Percentiles rank a stretch among this genome's conserved stretches.
Conservation (phyloP, 2,329 filamentous ascomycete species). For the Drechslerella stenobrocha region DNA sequence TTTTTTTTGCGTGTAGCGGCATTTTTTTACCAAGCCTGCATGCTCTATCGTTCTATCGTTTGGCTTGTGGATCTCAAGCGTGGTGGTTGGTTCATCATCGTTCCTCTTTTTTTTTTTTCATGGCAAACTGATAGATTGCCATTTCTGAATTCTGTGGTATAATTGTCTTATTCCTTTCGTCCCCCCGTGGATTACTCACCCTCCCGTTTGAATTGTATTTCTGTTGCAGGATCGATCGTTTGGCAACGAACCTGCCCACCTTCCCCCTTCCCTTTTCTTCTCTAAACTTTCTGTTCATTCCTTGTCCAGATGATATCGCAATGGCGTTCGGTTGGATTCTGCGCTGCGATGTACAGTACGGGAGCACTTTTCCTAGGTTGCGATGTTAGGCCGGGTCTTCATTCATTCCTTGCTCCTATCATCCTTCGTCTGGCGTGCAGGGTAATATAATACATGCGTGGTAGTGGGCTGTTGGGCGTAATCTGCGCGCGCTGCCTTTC, state of each 20-base stretch:
- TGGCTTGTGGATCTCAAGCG: neutral
- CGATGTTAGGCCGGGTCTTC: neutral
- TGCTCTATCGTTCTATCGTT: neutral
- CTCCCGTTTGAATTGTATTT: neutral
- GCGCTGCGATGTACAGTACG: constrained; percentile 7
- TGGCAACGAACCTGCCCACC: neutral
- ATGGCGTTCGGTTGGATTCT: constrained; percentile 9
- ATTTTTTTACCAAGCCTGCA: neutral
- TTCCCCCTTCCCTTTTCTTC: neutral
- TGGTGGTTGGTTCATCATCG: too few relatives aligned
- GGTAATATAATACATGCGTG: constrained; percentile 12
- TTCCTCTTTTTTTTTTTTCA: neutral
- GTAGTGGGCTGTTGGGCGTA: constrained; percentile 10
- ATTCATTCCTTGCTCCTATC: neutral
- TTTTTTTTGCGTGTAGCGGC: constrained; percentile 1
- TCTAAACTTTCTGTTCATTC: constrained; percentile 5
- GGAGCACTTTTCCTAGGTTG: constrained; percentile 6
- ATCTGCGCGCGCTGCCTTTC: neutral
- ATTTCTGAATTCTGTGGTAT: neutral
- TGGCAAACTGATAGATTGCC: neutral
- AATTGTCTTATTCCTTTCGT: neutral
- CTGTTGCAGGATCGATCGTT: neutral
- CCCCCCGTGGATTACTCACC: neutral
- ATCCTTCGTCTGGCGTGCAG: neutral
- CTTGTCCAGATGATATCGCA: neutral